These are phyloP conservation scores for Carex kokanica DNA, from an alignment of 176 grass and related monocot genomes.

Conservation along the genomic window DNA sequence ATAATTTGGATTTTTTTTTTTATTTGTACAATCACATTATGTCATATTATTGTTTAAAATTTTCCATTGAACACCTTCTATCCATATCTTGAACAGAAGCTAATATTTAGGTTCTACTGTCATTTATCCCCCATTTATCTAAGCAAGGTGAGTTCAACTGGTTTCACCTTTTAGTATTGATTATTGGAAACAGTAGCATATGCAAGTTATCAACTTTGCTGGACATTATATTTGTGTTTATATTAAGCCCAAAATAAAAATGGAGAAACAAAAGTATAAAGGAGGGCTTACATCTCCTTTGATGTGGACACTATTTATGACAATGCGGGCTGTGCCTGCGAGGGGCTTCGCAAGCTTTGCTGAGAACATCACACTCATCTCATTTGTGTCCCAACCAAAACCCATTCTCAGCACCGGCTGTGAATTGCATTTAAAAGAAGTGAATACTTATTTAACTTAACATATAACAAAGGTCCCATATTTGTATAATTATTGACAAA, in stretches of 20 bases:
- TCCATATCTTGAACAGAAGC: not conserved
- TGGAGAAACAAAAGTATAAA: slow-evolving; percentile 22
- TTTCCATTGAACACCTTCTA: not conserved
- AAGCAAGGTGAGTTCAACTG: not conserved
- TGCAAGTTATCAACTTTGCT: not conserved
- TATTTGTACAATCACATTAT: not conserved
- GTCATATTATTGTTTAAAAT: not conserved
- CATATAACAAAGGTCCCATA: not conserved
- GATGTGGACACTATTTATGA: slow-evolving; percentile 91
- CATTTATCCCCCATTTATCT: not conserved
- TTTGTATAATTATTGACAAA: not conserved
- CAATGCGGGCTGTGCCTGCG: slow-evolving; percentile 63
- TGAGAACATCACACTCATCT: slow-evolving; percentile 91
- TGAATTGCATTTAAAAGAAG: not conserved
- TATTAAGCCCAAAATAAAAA: slow-evolving; percentile 18
- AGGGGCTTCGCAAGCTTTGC: slow-evolving; percentile 78
- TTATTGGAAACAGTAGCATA: slow-evolving; percentile 1
- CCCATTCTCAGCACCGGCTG: slow-evolving; percentile 87
- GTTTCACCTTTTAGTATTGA: not conserved
- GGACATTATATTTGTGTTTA: not conserved
- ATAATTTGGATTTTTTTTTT: slow-evolving; percentile 1
- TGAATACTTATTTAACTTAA: not conserved
- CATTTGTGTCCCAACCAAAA: slow-evolving; percentile 87
- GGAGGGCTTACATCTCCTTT: slow-evolving; percentile 75
- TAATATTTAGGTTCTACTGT: not conserved